phyloP scores from a whole-genome alignment of 352 stramenopile genomes.

The Plasmopara muralis region DNA sequence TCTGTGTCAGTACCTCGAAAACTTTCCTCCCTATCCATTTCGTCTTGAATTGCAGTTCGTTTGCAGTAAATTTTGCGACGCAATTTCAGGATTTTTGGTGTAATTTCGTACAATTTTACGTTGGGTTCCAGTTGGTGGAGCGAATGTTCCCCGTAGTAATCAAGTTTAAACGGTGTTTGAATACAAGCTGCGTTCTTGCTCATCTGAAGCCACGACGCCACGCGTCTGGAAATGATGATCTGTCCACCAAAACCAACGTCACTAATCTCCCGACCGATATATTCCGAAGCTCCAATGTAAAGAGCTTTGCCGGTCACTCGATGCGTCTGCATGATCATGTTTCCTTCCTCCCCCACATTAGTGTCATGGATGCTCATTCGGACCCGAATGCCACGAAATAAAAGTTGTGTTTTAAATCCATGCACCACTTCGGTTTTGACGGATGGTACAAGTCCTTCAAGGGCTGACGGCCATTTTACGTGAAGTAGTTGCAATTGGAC shows the following conservation, averaged over 20 bases:
- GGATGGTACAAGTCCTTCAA: conserved; percentile 42
- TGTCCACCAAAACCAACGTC: conserved; percentile 61
- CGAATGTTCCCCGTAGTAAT: conserved; percentile 44
- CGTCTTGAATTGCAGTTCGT: conserved; percentile 28
- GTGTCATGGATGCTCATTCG: conserved; percentile 77
- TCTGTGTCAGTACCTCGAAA: conserved; percentile 19
- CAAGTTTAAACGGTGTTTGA: conserved; percentile 35
- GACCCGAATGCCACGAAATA: conserved; percentile 63
- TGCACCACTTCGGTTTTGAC: conserved; percentile 50
- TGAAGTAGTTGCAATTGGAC: conserved; percentile 50
- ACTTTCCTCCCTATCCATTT: conserved; percentile 19
- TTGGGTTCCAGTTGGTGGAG: conserved; percentile 47
- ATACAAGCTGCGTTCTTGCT: conserved; percentile 33
- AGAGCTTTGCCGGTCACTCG: conserved; percentile 58
- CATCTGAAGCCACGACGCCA: conserved; percentile 41
- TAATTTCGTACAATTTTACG: conserved; percentile 57
- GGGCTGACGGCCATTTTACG: conserved; percentile 50
- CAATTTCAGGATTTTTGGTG: conserved; percentile 43
- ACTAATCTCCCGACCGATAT: conserved; percentile 55
- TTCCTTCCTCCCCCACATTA: conserved; percentile 38
- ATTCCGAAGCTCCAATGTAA: conserved; percentile 61
- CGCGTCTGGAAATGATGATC: conserved; percentile 59
- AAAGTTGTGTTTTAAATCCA: conserved; percentile 33
- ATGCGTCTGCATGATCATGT: conserved; percentile 44
- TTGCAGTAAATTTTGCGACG: conserved; percentile 50